Conservation (phyloP, 1,139 yeast genomes). For the Blastobotrys ciferrii region DNA sequence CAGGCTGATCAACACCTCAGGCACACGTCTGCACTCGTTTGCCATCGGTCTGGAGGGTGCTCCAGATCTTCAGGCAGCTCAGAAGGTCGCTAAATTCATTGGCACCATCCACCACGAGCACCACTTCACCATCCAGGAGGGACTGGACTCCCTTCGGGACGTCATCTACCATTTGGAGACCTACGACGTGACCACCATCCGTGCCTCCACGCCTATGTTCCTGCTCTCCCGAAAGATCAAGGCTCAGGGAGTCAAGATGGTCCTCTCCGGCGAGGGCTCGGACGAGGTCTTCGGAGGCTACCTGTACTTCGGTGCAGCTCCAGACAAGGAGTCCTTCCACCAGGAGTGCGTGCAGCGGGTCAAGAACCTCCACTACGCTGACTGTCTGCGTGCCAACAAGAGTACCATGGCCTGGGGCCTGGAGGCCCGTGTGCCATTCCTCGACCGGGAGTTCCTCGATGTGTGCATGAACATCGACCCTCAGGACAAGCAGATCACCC, state of each 20-base stretch:
- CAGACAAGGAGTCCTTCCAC: slow-evolving; percentile 88
- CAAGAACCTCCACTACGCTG: slow-evolving; percentile 94
- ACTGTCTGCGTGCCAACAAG: slow-evolving; percentile 97
- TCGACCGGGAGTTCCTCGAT: slow-evolving; percentile 89
- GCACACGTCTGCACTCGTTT: slow-evolving; percentile 88
- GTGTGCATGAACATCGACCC: slow-evolving; percentile 95
- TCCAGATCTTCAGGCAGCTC: slow-evolving; percentile 95
- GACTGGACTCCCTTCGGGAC: slow-evolving; percentile 91
- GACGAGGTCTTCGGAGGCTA: slow-evolving; percentile 99
- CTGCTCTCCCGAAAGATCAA: slow-evolving; percentile 91
- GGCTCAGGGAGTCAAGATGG: slow-evolving; percentile 99
- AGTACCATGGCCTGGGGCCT: slow-evolving; percentile 99
- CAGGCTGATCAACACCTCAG: slow-evolving; percentile 68
- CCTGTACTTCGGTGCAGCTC: slow-evolving; percentile 95
- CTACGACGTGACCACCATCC: slow-evolving; percentile 95
- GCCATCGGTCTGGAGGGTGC: slow-evolving; percentile 98
- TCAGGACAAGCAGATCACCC: slow-evolving; percentile 72
- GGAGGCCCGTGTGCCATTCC: slow-evolving; percentile 98
- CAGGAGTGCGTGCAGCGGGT: slow-evolving; percentile 93
- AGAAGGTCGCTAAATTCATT: slow-evolving; percentile 87
- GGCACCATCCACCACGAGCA: slow-evolving; percentile 98
- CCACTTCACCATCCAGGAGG: slow-evolving; percentile 93
- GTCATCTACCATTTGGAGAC: slow-evolving; percentile 96
- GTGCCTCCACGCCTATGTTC: slow-evolving; percentile 99
- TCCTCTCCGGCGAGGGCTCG: slow-evolving; percentile 96